Evolutionary conservation across 345 rosid species (phyloP).

Genomic region (Noccaea bulbosa): DNA sequence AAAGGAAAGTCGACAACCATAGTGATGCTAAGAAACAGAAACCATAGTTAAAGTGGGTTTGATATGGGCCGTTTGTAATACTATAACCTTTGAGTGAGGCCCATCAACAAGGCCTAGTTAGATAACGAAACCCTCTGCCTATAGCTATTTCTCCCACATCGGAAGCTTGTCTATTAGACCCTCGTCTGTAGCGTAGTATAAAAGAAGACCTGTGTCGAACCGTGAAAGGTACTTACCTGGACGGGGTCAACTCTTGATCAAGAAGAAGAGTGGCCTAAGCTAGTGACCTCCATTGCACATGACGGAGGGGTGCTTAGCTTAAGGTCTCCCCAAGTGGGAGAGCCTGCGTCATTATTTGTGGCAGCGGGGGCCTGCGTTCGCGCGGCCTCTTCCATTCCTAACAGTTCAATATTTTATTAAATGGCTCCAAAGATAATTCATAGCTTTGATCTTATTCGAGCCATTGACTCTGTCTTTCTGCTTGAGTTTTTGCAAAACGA

Average conservation of each 20-base stretch:
- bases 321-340: constrained; percentile 25
- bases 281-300: constrained; percentile 17
- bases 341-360: constrained; percentile 29
- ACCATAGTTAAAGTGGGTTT: not conserved
- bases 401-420: not conserved
- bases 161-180: not conserved
- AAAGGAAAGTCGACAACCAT: not conserved
- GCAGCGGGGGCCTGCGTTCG: constrained; percentile 24
- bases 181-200: not conserved
- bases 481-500: too few relatives aligned
- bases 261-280: constrained; percentile 22
- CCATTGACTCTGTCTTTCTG: too few relatives aligned
- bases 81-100: not conserved
- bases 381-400: constrained; percentile 12
- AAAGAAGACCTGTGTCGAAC: not conserved
- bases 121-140: not conserved
- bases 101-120: not conserved
- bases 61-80: not conserved
- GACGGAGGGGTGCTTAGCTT: not conserved
- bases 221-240: not conserved
- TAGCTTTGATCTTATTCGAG: too few relatives aligned
- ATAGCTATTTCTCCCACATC: not conserved
- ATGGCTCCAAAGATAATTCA: too few relatives aligned
- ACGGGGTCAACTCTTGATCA: constrained; percentile 18
- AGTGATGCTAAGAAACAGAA: too few relatives aligned